Evolutionary conservation across 2,329 filamentous ascomycete species (phyloP).

Genomic region (Talaromyces rugulosus): DNA sequence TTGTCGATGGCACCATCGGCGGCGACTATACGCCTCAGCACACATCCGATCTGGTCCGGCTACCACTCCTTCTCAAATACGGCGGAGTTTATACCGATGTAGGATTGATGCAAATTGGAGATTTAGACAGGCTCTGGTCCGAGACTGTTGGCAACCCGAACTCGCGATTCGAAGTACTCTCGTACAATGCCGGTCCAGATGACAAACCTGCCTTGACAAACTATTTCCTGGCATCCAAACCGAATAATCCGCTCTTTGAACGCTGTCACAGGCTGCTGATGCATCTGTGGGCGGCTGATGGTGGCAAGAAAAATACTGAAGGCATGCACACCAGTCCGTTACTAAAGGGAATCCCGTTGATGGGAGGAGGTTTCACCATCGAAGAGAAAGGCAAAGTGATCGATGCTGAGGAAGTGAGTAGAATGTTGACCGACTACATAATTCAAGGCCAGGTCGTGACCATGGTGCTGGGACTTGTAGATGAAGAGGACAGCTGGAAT

Average conservation of each 20-base stretch:
- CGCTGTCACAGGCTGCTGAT: constrained; percentile 50
- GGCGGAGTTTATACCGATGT: constrained; percentile 58
- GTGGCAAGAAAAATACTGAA: constrained; percentile 47
- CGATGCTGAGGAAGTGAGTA: constrained; percentile 37
- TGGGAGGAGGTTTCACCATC: constrained; percentile 21
- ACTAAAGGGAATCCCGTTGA: constrained; percentile 42
- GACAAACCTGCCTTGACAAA: constrained; percentile 42
- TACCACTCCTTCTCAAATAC: constrained; percentile 53
- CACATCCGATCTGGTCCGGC: constrained; percentile 56
- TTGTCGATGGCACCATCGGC: constrained; percentile 45
- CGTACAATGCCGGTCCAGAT: constrained; percentile 40
- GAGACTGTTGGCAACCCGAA: constrained; percentile 44
- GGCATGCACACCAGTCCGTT: constrained; percentile 49
- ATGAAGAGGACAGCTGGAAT: constrained; percentile 50
- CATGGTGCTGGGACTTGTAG: constrained; percentile 50
- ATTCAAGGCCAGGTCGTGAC: constrained; percentile 53
- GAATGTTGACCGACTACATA: constrained; percentile 54
- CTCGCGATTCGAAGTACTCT: constrained; percentile 47
- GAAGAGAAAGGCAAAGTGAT: constrained; percentile 29
- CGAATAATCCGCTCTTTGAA: constrained; percentile 47
- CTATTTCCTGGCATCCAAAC: constrained; percentile 43
- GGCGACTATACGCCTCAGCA: constrained; percentile 53
- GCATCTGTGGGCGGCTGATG: constrained; percentile 46
- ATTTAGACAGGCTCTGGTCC: constrained; percentile 53
- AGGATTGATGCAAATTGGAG: constrained; percentile 54